Conservation (phyloP, 1,284 basidiomycete species). For the Marasmius fiardii region DNA sequence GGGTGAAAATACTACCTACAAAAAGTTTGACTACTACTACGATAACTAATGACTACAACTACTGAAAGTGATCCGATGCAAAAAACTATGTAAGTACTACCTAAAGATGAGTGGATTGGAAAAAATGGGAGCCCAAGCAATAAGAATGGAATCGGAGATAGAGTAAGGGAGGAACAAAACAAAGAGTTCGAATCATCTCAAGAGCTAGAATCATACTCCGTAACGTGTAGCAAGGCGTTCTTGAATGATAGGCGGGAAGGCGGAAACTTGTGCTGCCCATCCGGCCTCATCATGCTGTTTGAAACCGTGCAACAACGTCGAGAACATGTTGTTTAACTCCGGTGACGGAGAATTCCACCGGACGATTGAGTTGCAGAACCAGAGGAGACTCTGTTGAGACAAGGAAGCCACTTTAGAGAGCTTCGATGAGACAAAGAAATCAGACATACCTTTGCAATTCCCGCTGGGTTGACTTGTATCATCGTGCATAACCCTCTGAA, state of each 20-base stretch:
- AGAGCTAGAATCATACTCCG: slow-evolving; percentile 69
- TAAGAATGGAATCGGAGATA: slow-evolving; percentile 12
- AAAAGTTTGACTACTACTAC: slow-evolving; percentile 9
- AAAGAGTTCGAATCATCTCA: neutral
- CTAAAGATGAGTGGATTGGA: slow-evolving; percentile 14
- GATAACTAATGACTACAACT: slow-evolving; percentile 16
- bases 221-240: slow-evolving; percentile 75
- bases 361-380: slow-evolving; percentile 97
- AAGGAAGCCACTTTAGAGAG: slow-evolving; percentile 1
- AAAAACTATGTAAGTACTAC: slow-evolving; percentile 13
- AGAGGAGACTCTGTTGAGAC: slow-evolving; percentile 70
- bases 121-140: slow-evolving; percentile 16
- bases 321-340: slow-evolving; percentile 91
- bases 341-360: slow-evolving; percentile 88
- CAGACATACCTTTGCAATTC: slow-evolving; percentile 75
- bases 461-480: slow-evolving; percentile 90
- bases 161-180: slow-evolving; percentile 15
- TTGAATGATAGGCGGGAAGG: slow-evolving; percentile 78
- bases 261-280: slow-evolving; percentile 73
- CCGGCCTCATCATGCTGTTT: slow-evolving; percentile 78
- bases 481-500: slow-evolving; percentile 97
- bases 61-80: slow-evolving; percentile 17
- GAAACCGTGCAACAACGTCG: slow-evolving; percentile 78
- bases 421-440: neutral
- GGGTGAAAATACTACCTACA: slow-evolving; percentile 2